Evolutionary conservation across 768 basidiomycete genomes (phyloP).

Genomic region (Lentinula aciculospora): DNA sequence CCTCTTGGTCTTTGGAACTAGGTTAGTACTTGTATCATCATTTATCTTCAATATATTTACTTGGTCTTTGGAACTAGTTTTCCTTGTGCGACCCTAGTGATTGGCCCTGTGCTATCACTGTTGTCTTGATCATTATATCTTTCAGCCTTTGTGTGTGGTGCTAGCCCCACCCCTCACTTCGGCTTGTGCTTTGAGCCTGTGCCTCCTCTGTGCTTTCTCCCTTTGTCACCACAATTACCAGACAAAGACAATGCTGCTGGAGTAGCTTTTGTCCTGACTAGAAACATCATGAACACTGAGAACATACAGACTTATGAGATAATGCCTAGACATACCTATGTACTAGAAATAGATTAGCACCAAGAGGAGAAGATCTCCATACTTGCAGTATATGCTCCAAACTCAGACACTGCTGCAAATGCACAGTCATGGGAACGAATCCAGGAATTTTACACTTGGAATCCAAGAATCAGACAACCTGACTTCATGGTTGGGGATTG

Average conservation of each 20-base stretch:
- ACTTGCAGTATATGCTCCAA: conserved; percentile 23
- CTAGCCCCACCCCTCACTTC: too few relatives aligned
- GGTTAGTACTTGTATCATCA: too few relatives aligned
- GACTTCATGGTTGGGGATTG: conserved; percentile 35
- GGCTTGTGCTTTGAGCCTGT: too few relatives aligned
- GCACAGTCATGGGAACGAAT: conserved; percentile 22
- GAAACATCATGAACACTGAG: conserved; percentile 14
- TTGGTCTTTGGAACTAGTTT: too few relatives aligned
- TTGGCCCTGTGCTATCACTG: too few relatives aligned
- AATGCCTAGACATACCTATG: conserved; percentile 21
- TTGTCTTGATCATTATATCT: too few relatives aligned
- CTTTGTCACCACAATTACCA: conserved; percentile 10
- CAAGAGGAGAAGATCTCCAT: conserved; percentile 15
- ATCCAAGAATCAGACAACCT: conserved; percentile 12
- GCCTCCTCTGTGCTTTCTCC: too few relatives aligned
- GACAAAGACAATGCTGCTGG: conserved; percentile 12
- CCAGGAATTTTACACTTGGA: conserved; percentile 5
- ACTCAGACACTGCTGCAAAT: conserved; percentile 14
- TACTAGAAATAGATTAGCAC: conserved; percentile 21
- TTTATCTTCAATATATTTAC: too few relatives aligned
- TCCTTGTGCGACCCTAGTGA: too few relatives aligned
- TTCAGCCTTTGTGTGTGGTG: too few relatives aligned
- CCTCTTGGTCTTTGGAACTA: too few relatives aligned
- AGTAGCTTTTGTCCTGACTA: conserved; percentile 30
- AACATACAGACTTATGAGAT: conserved; percentile 10